Base-by-base conservation (phyloP, 805 yeast species). In the Suhomyces pyralidae region DNA sequence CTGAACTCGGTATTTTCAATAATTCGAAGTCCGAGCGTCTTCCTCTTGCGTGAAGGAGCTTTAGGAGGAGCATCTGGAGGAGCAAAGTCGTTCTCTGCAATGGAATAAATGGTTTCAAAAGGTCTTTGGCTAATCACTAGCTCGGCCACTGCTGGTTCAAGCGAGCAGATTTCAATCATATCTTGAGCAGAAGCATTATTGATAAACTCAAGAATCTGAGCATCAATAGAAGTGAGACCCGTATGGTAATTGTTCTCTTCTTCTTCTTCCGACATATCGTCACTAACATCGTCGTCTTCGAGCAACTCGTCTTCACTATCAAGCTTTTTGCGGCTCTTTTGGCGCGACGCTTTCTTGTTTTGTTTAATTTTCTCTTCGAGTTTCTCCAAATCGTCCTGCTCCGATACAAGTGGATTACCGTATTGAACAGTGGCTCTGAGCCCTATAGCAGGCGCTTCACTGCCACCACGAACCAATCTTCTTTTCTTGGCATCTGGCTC, bases 131-230 rank as follows among this genome's bases (percentile, higher is more conserved):
- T 69, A n/a, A 89, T 77, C 15, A 94, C 71, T 6, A 74, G 56
- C 30, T 82, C 79, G 0, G 96, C 97, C 26, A 82, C 75, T 7
- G 78, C 81, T 9, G 88, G 84, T 1, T 83, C 74, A 47, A 90
- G 84, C 26, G 84, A 84, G 6, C 94, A 83, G 30, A 92, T 82
- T 70, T 93, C 98, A 9, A 86, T 81, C 45, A 94, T 73, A 64
- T 92, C 97, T 51, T 84, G 81, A 1, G 74, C 76, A 14, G 88
- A 81, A 1, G 96, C 93, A 10, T 82, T 80, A 68, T 94, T 94
- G 57, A 93, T 76, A 60, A 94, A 91, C 45, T 84, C 81, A 46
- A 92, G 70, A 24, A 90, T 81, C 54, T 89, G 84, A 14, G 76
- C 76, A 61, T 86, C 92, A 57, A 86, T 84, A 4, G 75, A 62